These are phyloP conservation scores for Heterobasidion occidentale DNA, from an alignment of 1,284 basidiomycete species.

Conservation along the genomic window DNA sequence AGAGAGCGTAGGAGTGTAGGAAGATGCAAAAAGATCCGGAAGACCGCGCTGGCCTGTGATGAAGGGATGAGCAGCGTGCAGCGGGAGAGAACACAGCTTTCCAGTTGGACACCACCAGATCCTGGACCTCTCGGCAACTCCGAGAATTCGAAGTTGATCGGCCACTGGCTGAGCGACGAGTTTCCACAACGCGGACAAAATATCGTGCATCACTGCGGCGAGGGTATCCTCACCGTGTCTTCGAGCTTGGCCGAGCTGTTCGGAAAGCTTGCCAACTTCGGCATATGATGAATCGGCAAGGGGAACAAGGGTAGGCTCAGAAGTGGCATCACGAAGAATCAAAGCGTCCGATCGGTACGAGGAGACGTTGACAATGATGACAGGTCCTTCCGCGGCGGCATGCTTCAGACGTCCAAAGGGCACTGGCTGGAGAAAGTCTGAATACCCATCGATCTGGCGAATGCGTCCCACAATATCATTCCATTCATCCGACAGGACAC, in stretches of 20 bases:
- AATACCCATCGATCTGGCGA: conserved; percentile 20
- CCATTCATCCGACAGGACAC: conserved; percentile 15
- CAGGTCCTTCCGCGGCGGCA: conserved; percentile 25
- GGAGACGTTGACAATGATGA: conserved; percentile 25
- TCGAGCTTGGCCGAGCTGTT: neutral
- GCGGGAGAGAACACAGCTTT: conserved; percentile 25
- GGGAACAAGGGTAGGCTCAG: neutral
- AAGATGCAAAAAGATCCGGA: conserved; percentile 24
- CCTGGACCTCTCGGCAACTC: conserved; percentile 16
- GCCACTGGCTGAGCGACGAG: conserved; percentile 23
- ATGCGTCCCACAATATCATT: conserved; percentile 18
- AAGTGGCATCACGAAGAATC: conserved; percentile 11
- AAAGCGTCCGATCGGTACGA: conserved; percentile 19
- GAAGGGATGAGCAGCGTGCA: conserved; percentile 30
- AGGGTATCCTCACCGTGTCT: neutral
- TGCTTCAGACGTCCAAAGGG: conserved; percentile 19
- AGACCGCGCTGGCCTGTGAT: conserved; percentile 11
- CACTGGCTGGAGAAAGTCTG: conserved; percentile 12
- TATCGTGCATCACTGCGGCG: neutral
- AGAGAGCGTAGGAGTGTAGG: conserved; percentile 29
- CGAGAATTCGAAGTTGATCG: conserved; percentile 11
- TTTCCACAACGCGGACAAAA: conserved; percentile 25
- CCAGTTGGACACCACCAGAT: conserved; percentile 39
- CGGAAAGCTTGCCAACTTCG: neutral
- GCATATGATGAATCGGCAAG: neutral